A percentile compares a stretch with the other conserved stretches of the same genome.
These are phyloP conservation scores for Calonectria honghensis DNA, from an alignment of 2,329 filamentous ascomycete genomes.

Conservation along the genomic window DNA sequence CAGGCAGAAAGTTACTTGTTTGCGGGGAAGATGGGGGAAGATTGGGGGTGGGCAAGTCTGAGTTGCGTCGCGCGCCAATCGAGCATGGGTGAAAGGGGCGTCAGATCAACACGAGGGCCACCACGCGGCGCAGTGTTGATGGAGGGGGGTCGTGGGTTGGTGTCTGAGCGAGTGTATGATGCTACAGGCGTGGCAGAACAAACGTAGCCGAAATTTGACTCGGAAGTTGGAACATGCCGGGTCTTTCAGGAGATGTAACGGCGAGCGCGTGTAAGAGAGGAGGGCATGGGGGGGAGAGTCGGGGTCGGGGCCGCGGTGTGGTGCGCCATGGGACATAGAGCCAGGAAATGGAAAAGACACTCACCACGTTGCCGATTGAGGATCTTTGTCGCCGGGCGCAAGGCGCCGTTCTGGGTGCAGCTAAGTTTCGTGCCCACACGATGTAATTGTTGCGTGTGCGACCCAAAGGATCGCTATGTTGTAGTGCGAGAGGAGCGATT, in stretches of 20 bases:
- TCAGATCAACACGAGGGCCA: slow-evolving; percentile 49
- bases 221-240: slow-evolving; percentile 4
- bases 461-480: not conserved
- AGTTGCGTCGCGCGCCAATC: slow-evolving; percentile 50
- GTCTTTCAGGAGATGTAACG: slow-evolving; percentile 19
- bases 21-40: slow-evolving; percentile 50
- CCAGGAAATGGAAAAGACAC: slow-evolving; percentile 19
- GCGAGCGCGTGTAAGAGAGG: slow-evolving; percentile 29
- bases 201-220: slow-evolving; percentile 27
- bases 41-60: slow-evolving; percentile 50
- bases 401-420: slow-evolving; percentile 13
- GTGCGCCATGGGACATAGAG: slow-evolving; percentile 14
- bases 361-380: slow-evolving; percentile 31
- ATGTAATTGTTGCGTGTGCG: not conserved
- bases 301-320: slow-evolving; percentile 25
- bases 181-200: slow-evolving; percentile 14
- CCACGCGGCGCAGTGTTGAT: slow-evolving; percentile 31
- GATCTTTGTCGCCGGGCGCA: slow-evolving; percentile 20
- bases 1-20: slow-evolving; percentile 49
- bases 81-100: slow-evolving; percentile 44
- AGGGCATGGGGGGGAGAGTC: slow-evolving; percentile 5
- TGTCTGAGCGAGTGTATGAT: slow-evolving; percentile 24
- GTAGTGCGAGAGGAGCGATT: not conserved
- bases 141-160: slow-evolving; percentile 22
- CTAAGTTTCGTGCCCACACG: not conserved